phyloP scores from a whole-genome alignment of 2,329 filamentous ascomycete species.

The Aureobasidium melanogenum region DNA sequence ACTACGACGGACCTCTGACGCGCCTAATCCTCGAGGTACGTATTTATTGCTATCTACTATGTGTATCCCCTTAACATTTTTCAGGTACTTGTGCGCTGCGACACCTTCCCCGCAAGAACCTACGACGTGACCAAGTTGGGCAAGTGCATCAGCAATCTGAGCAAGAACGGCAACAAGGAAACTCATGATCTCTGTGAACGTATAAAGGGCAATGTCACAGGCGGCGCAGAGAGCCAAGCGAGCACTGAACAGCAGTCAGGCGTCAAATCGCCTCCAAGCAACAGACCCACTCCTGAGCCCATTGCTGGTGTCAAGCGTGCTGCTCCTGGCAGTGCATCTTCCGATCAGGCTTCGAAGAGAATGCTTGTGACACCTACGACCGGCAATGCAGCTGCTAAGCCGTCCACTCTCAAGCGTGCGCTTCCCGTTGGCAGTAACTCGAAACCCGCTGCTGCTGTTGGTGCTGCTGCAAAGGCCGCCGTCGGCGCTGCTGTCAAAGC shows the following conservation, averaged over 20 bases:
- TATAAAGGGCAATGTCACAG: conserved; percentile 36
- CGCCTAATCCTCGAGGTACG: conserved; percentile 33
- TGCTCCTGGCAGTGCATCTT: conserved; percentile 11
- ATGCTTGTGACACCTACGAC: conserved; percentile 11
- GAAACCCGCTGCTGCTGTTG: conserved; percentile 27
- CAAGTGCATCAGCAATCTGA: conserved; percentile 54
- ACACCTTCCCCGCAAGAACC: conserved; percentile 51
- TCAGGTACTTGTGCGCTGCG: conserved; percentile 52
- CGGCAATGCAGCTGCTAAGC: conserved; percentile 26
- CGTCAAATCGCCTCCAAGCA: conserved; percentile 6
- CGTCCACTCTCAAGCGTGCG: conserved; percentile 37
- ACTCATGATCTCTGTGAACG: conserved; percentile 53
- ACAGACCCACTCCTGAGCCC: conserved; percentile 17
- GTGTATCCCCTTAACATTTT: conserved; percentile 42
- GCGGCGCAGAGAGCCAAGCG: conserved; percentile 30
- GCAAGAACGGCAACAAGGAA: conserved; percentile 56
- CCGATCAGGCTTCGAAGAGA: conserved; percentile 26
- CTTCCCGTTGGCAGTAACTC: conserved; percentile 33
- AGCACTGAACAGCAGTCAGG: not conserved
- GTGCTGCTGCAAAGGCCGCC: conserved; percentile 21
- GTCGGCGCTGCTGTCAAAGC: conserved; percentile 19
- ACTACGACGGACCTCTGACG: conserved; percentile 34
- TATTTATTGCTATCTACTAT: conserved; percentile 30
- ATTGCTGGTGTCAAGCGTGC: conserved; percentile 27
- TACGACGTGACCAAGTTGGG: conserved; percentile 58